Percentiles rank a stretch among this genome's conserved stretches.
These are phyloP conservation scores for Penicillium antarcticum DNA, from an alignment of 495 filamentous ascomycete genomes.

Conservation along the genomic window DNA sequence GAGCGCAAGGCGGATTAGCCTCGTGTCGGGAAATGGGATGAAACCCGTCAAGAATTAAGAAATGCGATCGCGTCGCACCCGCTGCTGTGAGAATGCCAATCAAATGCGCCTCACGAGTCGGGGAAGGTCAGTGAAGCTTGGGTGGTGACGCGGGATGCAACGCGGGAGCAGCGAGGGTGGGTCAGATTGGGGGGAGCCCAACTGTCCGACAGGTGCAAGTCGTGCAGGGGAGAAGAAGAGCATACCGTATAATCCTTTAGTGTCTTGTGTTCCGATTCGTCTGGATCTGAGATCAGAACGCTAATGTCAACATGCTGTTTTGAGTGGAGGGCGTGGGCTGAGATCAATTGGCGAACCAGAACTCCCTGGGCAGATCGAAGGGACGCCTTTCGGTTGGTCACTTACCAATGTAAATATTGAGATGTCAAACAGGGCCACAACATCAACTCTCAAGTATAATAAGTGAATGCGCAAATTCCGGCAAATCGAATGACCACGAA, in stretches of 20 bases:
- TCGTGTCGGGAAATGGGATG: constrained; percentile 12
- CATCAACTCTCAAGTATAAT: neutral
- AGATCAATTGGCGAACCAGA: constrained; percentile 47
- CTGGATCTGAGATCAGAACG: constrained; percentile 25
- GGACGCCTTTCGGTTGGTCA: constrained; percentile 17
- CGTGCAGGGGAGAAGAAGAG: constrained; percentile 21
- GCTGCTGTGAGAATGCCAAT: constrained; percentile 30
- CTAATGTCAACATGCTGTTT: constrained; percentile 8
- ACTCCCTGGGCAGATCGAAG: constrained; percentile 26
- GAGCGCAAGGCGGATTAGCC: constrained; percentile 30
- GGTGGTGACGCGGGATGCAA: constrained; percentile 26
- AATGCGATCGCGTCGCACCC: constrained; percentile 18
- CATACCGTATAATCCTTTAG: neutral
- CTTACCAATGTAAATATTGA: constrained; percentile 17
- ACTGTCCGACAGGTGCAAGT: constrained; percentile 28
- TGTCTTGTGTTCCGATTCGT: constrained; percentile 28
- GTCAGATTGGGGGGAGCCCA: constrained; percentile 30
- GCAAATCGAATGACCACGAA: neutral
- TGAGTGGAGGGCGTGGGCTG: constrained; percentile 10
- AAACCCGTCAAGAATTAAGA: constrained; percentile 8
- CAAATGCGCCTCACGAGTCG: constrained; percentile 23
- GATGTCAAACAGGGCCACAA: constrained; percentile 4
- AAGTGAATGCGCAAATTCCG: neutral
- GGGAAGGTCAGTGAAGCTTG: constrained; percentile 13
- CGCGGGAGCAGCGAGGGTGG: constrained; percentile 37